A percentile compares a stretch with the other conserved stretches of the same genome.
Evolutionary conservation across 1,284 basidiomycete genomes (phyloP).

Genomic region (Phlebopus sp.): DNA sequence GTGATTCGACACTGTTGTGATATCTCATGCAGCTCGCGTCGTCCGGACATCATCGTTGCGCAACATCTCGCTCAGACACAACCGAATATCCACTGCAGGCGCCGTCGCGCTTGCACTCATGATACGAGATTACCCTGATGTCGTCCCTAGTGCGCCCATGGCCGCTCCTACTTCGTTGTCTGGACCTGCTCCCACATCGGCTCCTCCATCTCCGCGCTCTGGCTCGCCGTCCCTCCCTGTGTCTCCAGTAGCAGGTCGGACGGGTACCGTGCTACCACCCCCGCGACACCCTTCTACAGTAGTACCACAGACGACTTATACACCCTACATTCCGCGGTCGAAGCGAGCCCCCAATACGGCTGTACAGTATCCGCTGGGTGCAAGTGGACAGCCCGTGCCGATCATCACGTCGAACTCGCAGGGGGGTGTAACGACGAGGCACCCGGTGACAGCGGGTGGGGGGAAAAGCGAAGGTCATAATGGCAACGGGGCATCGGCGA

Average conservation of each 20-base stretch:
- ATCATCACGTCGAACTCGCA: slow-evolving; percentile 73
- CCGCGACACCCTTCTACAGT: slow-evolving; percentile 48
- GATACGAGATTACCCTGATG: slow-evolving; percentile 91
- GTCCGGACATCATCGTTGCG: slow-evolving; percentile 80
- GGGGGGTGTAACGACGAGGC: slow-evolving; percentile 75
- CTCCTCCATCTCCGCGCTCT: slow-evolving; percentile 16
- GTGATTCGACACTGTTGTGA: slow-evolving; percentile 2
- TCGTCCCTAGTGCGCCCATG: slow-evolving; percentile 35
- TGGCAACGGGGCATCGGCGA: slow-evolving; percentile 17
- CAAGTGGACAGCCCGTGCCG: slow-evolving; percentile 57
- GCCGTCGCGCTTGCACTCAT: slow-evolving; percentile 91
- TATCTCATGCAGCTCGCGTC: slow-evolving; percentile 55
- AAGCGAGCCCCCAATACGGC: slow-evolving; percentile 39
- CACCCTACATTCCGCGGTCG: slow-evolving; percentile 72
- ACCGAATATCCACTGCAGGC: slow-evolving; percentile 78
- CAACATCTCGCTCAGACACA: slow-evolving; percentile 85
- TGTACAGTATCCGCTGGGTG: slow-evolving; percentile 44
- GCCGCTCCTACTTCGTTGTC: slow-evolving; percentile 19
- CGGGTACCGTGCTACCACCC: slow-evolving; percentile 52
- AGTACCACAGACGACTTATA: slow-evolving; percentile 69
- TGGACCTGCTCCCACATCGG: slow-evolving; percentile 18
- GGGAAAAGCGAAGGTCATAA: slow-evolving; percentile 4
- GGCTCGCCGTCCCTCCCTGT: slow-evolving; percentile 28
- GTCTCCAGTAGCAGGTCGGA: slow-evolving; percentile 26
- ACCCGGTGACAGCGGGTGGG: slow-evolving; percentile 32